Evolutionary conservation across 2,329 filamentous ascomycete species (phyloP), one percentile per base, ranked within the genome.

Genomic region (Stenocarpella maydis): DNA sequence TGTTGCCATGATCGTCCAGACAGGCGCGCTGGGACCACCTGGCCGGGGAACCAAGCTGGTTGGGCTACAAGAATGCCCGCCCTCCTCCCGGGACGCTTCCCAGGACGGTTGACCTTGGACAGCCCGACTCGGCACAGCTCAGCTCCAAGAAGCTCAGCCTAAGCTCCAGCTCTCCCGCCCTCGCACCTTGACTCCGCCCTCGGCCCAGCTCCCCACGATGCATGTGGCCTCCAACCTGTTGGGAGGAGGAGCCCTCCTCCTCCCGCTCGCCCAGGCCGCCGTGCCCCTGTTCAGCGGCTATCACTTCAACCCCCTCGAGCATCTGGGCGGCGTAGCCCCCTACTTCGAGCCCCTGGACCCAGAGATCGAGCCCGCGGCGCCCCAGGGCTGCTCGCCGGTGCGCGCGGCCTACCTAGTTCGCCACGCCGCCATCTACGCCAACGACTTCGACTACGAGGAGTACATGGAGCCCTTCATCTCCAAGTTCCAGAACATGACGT

Each of bases 341-440:
- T 89, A 89, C 73, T 89, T 87, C 66, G 86, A 88, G 72, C 82
- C 86, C 0, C 81, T 86, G 70, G 82, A 86, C 67, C 84, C 85
- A 28, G 81, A 79, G 1, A 70, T 79, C 8, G 80, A 82, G 14
- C 82, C 82, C 1, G 74, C 77, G 4, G 75, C 83, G 5, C 86
- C 86, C 0, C 82, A 83, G 68, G 82, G 85, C 12, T 89, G 87
- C 76, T 82, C 81, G 0, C 78, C 84, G 1, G 82, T 80, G 0
- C 82, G 83, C 34, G 86, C 86, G 0, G 85, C 86, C 2, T 89
- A 88, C 75, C 79, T 89, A 0, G 82, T 85, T 19, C 86, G 87
- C n/a, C 87, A 89, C 72, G 86, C 86, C 0, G 86, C 87, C 43
- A 88, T 89, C 68, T 88, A 88, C 73, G 85, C 85, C 72, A 89